Evolutionary conservation across 352 stramenopile species (phyloP), one percentile per base, ranked within the genome.

Genomic region (Lagenidium giganteum): DNA sequence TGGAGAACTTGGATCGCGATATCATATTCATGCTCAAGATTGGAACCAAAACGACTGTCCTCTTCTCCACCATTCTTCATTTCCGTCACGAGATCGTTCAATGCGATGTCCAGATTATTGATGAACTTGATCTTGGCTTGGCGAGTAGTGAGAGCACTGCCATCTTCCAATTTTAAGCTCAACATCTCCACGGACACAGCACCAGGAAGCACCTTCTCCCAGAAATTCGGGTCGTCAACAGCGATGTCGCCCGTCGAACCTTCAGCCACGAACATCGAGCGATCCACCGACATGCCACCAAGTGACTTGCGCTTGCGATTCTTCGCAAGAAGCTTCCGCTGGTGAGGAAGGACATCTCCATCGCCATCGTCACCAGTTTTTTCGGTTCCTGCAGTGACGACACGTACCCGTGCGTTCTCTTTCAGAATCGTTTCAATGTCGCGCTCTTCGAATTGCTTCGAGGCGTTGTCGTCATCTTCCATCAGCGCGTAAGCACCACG

Each of bases 401-500:
- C 72, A 37, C 83, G 61, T 13, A 93, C 68, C 24, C 63, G 72
- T 7, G 81, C 75, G 28, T 95, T 93, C 58, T 95, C 80, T 47
- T 93, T 93, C 48, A 95, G 54, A 45, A 95, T 95, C 2, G 83
- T 96, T 46, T 99, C 97, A 66, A 99, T 99, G 55, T 98, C 95
- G 29, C 81, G 75, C 16, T 96, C 82, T n/a, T 76, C 79, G 70
- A 97, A 98, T 50, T 97, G 84, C 24, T 91, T 92, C 8, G 91
- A 96, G 24, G 97, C 95, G 5, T 82, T 91, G 32, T 97, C 92
- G 29, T 98, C 93, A 30, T 98, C 93, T 53, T 99, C 91, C 68
- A 97, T 96, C 39, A 99, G 90, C 17, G 97, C 96, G 56, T 99
- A 99, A 30, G 97, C 96, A 22, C 96, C 97, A 49, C 98, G 87